phyloP scores from a whole-genome alignment of 2,329 filamentous ascomycete species.

The Aureobasidium sp. region DNA sequence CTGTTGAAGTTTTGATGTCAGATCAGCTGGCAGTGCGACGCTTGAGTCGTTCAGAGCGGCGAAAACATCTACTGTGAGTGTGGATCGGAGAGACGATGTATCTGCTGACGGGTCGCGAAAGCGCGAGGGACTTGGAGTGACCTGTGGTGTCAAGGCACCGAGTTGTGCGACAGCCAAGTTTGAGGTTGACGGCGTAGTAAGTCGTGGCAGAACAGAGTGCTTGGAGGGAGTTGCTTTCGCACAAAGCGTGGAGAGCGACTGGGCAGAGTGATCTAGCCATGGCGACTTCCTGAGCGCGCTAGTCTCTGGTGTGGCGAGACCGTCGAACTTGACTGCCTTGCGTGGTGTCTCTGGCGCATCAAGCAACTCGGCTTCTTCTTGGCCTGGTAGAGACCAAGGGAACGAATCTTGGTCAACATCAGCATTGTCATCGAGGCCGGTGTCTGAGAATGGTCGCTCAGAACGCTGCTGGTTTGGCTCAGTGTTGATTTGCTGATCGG shows the following conservation, averaged over 20 bases:
- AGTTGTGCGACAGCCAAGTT: background rate
- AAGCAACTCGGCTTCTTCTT: slow-evolving; percentile 27
- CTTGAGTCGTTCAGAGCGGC: slow-evolving; percentile 7
- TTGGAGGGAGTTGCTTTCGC: background rate
- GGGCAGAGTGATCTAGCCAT: slow-evolving; percentile 27
- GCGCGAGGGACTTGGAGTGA: slow-evolving; percentile 27
- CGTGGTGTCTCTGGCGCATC: slow-evolving; percentile 30
- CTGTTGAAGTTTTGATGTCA: slow-evolving; percentile 31
- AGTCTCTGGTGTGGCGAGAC: slow-evolving; percentile 31
- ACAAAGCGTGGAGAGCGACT: slow-evolving; percentile 13
- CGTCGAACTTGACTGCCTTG: slow-evolving; percentile 31
- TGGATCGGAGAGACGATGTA: background rate
- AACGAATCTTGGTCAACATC: slow-evolving; percentile 27
- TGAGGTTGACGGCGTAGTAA: background rate
- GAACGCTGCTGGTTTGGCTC: background rate
- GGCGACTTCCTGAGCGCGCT: slow-evolving; percentile 27
- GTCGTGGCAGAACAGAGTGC: slow-evolving; percentile 15
- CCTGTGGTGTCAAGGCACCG: slow-evolving; percentile 16
- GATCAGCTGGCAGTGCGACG: slow-evolving; percentile 21
- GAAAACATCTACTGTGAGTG: slow-evolving; percentile 13
- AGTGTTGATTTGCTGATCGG: background rate
- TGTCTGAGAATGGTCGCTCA: background rate
- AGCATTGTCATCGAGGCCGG: slow-evolving; percentile 17
- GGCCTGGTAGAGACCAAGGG: slow-evolving; percentile 24
- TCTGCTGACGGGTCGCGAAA: slow-evolving; percentile 19